Conservation (phyloP, 192 early-diverging fungal genomes). For the Martensiomyces pterosporus region DNA sequence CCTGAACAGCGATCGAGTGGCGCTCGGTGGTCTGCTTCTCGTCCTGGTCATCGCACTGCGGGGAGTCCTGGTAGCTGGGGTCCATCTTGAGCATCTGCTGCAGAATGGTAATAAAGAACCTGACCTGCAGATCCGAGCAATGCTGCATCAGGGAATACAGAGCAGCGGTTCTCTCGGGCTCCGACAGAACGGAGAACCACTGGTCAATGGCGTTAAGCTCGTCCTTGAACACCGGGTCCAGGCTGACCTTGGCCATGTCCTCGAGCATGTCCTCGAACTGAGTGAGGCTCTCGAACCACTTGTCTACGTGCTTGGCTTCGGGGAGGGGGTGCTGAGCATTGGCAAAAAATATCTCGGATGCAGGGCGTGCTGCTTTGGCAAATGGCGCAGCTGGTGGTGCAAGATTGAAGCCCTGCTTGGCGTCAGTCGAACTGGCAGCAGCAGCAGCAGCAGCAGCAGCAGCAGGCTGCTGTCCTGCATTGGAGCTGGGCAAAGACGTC, state of each 20-base stretch:
- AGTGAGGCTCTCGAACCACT: conserved; percentile 87
- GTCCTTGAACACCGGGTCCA: conserved; percentile 83
- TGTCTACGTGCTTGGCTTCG: conserved; percentile 58
- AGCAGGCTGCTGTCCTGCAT: conserved; percentile 9
- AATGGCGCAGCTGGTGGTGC: conserved; percentile 28
- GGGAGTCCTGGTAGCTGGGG: conserved; percentile 57
- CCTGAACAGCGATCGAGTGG: conserved; percentile 32
- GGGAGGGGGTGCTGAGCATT: conserved; percentile 44
- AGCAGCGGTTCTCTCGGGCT: conserved; percentile 88
- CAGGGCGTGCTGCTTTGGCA: conserved; percentile 31
- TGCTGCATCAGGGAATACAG: conserved; percentile 90
- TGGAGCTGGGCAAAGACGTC: conserved; percentile 19
- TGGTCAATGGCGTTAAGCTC: conserved; percentile 90
- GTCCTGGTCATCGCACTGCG: conserved; percentile 52
- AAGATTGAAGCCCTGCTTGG: conserved; percentile 19
- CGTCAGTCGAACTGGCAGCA: conserved; percentile 6
- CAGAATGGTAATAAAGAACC: conserved; percentile 91
- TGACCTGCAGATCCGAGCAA: conserved; percentile 85
- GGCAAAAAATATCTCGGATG: conserved; percentile 46
- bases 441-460: conserved; percentile 1
- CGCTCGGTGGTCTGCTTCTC: conserved; percentile 8
- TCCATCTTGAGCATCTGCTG: conserved; percentile 91
- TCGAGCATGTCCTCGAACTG: conserved; percentile 90
- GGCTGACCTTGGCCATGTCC: conserved; percentile 76
- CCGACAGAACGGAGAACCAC: conserved; percentile 87